Percentiles rank a stretch among this genome's conserved stretches.
Evolutionary conservation across 129 eudicot genomes (phyloP).

Genomic region (Escallonia rubra): DNA sequence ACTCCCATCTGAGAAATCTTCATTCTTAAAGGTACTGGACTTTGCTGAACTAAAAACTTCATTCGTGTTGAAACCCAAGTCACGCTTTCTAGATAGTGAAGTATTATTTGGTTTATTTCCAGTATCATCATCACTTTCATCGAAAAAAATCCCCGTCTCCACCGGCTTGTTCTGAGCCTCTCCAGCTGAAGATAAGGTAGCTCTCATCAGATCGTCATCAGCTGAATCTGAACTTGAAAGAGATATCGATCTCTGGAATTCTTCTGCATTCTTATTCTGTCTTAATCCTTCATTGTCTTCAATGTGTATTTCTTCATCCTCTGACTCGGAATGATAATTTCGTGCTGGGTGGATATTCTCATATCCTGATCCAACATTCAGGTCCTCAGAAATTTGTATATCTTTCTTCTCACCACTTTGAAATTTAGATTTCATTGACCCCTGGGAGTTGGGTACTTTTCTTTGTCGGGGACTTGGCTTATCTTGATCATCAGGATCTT

Average conservation of each 20-base stretch:
- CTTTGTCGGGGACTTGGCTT: conserved; percentile 20
- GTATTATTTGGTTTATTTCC: neutral
- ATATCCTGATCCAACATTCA: conserved; percentile 1
- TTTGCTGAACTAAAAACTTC: conserved; percentile 4
- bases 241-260: conserved; percentile 14
- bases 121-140: conserved; percentile 43
- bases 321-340: conserved; percentile 28
- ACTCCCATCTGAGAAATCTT: conserved; percentile 6
- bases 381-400: neutral
- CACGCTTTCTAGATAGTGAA: too few relatives aligned
- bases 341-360: conserved; percentile 19
- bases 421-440: conserved; percentile 14
- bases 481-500: conserved; percentile 39
- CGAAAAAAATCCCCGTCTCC: conserved; percentile 24
- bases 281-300: conserved; percentile 7
- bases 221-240: conserved; percentile 32
- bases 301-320: conserved; percentile 16
- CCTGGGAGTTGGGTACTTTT: conserved; percentile 12
- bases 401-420: neutral
- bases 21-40: neutral
- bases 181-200: conserved; percentile 7
- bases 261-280: conserved; percentile 17
- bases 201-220: conserved; percentile 16
- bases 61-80: neutral
- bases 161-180: conserved; percentile 9